phyloP scores from a whole-genome alignment of 2,329 filamentous ascomycete genomes.

The Fusarium keratoplasticum region DNA sequence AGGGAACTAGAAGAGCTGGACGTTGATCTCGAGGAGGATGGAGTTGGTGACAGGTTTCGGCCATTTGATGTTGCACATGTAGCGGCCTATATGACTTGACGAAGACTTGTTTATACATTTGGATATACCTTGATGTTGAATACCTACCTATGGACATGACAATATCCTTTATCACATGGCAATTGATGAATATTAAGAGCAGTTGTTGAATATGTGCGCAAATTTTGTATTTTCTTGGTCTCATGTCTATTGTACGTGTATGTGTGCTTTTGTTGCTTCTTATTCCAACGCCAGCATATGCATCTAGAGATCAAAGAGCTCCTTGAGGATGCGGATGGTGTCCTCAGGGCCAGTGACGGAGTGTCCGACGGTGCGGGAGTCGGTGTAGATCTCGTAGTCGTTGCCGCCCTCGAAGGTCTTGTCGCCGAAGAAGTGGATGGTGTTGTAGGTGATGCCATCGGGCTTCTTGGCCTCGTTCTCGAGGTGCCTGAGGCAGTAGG shows the following conservation, averaged over 20 bases:
- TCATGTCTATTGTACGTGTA: constrained; percentile 29
- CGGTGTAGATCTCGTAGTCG: constrained; percentile 92
- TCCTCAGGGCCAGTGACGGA: constrained; percentile 84
- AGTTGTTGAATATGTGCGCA: not conserved
- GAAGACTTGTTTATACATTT: constrained; percentile 36
- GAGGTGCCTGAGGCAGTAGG: constrained; percentile 90
- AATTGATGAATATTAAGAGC: not conserved
- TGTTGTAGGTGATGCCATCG: constrained; percentile 82
- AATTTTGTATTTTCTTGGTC: constrained; percentile 26
- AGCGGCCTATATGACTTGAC: constrained; percentile 35
- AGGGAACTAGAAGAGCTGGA: not conserved
- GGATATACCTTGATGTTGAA: constrained; percentile 39
- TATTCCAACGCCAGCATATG: constrained; percentile 1
- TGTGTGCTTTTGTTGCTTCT: constrained; percentile 24
- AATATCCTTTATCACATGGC: not conserved
- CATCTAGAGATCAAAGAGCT: constrained; percentile 77
- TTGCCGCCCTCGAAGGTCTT: constrained; percentile 93
- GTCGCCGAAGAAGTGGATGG: constrained; percentile 98
- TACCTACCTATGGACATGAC: not conserved
- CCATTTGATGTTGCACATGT: constrained; percentile 24
- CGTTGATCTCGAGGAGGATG: not conserved
- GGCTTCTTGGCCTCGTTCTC: constrained; percentile 80
- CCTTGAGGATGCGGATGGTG: constrained; percentile 81
- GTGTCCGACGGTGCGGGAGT: constrained; percentile 86
- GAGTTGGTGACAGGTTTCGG: not conserved